phyloP scores from a whole-genome alignment of 345 rosid species.

The Nasturtium officinale region DNA sequence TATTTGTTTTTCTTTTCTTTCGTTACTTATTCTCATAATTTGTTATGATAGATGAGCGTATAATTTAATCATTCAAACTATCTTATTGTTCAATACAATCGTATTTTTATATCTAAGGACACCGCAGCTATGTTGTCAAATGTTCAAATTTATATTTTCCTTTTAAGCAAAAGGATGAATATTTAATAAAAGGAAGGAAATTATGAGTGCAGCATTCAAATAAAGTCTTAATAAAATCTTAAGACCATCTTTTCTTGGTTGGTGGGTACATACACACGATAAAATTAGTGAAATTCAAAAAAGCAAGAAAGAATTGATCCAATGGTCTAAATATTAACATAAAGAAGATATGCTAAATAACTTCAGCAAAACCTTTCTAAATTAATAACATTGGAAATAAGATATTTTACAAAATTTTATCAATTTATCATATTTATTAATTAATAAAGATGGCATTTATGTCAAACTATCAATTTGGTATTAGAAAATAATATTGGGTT shows the following conservation, averaged over 20 bases:
- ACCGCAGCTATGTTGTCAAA: conserved; percentile 14
- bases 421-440: too few relatives aligned
- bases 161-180: conserved; percentile 39
- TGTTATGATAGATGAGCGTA: conserved; percentile 39
- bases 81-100: conserved; percentile 14
- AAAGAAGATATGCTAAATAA: conserved; percentile 7
- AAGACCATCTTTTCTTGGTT: conserved; percentile 41
- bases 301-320: conserved; percentile 27
- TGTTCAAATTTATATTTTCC: conserved; percentile 37
- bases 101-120: not conserved
- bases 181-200: conserved; percentile 28
- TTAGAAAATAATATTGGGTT: too few relatives aligned
- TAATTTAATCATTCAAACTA: conserved; percentile 19
- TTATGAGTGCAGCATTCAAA: conserved; percentile 41
- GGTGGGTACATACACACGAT: conserved; percentile 47
- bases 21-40: conserved; percentile 29
- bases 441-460: too few relatives aligned
- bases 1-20: not conserved
- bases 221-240: conserved; percentile 40
- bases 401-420: too few relatives aligned
- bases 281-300: conserved; percentile 35
- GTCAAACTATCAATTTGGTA: too few relatives aligned
- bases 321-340: conserved; percentile 12
- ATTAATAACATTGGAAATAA: too few relatives aligned
- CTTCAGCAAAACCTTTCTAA: too few relatives aligned